These are phyloP conservation scores for Cystobasidium tubakii DNA, from an alignment of 768 basidiomycete species.

Conservation along the genomic window DNA sequence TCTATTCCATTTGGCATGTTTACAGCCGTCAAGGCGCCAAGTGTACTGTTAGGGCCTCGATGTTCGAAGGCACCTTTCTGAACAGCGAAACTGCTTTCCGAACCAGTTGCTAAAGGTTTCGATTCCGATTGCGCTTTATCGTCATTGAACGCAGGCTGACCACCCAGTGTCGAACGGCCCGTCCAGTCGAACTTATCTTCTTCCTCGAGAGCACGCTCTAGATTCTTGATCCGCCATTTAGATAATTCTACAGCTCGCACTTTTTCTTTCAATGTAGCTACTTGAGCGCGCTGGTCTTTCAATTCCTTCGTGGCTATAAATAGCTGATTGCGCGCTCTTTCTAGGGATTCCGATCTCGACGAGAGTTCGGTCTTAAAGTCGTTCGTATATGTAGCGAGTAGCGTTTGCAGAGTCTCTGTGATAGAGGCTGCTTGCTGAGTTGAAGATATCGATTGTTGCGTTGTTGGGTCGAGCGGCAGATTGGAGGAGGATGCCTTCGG, in stretches of 20 bases:
- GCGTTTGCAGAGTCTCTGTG: constrained; percentile 73
- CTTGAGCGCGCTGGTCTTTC: constrained; percentile 79
- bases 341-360: constrained; percentile 77
- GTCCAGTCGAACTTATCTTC: constrained; percentile 87
- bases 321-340: constrained; percentile 76
- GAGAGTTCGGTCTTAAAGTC: constrained; percentile 81
- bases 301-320: constrained; percentile 83
- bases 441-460: constrained; percentile 4
- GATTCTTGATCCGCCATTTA: constrained; percentile 71
- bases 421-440: constrained; percentile 47
- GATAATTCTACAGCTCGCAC: constrained; percentile 75
- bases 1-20: constrained; percentile 64
- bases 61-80: constrained; percentile 58
- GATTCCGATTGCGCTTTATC: neutral
- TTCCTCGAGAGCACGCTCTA: constrained; percentile 68
- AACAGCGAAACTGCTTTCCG: constrained; percentile 52
- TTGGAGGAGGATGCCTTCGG: neutral
- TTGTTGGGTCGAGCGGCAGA: neutral
- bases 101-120: neutral
- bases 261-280: constrained; percentile 66
- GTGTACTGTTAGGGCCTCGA: constrained; percentile 63
- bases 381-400: constrained; percentile 69
- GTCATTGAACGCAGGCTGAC: constrained; percentile 46
- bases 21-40: constrained; percentile 61
- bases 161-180: constrained; percentile 59